phyloP scores from a whole-genome alignment of 306 rosid species.

The Trichosanthes cucumerina region DNA sequence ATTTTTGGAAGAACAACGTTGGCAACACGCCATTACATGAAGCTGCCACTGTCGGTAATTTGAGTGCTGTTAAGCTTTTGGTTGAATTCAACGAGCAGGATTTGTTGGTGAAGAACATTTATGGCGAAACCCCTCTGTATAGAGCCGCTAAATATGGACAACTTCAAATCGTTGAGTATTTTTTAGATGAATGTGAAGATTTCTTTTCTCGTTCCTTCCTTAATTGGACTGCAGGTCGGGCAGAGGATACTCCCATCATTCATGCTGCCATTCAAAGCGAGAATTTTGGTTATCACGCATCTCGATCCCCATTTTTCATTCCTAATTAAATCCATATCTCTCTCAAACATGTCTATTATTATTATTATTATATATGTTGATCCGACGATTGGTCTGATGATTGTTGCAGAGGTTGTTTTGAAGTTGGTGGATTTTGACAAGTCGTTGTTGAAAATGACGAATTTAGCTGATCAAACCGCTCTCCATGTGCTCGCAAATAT shows the following conservation, averaged over 20 bases:
- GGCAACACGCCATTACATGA: conserved; percentile 14
- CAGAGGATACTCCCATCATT: background rate
- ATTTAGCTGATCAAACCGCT: background rate
- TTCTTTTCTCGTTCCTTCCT: background rate
- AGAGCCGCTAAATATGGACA: conserved; percentile 3
- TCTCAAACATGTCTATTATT: too few relatives aligned
- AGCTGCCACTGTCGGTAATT: conserved; percentile 11
- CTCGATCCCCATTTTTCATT: too few relatives aligned
- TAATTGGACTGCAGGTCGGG: background rate
- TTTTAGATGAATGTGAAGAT: background rate
- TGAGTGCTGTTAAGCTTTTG: background rate
- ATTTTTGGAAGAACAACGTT: background rate
- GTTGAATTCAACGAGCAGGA: background rate
- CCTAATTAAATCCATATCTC: too few relatives aligned
- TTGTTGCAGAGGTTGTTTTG: background rate
- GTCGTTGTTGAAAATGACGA: background rate
- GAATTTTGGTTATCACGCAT: conserved; percentile 23
- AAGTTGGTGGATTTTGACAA: background rate
- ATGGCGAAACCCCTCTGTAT: conserved; percentile 18
- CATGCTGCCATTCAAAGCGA: conserved; percentile 17
- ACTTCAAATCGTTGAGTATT: background rate
- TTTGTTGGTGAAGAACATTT: background rate
- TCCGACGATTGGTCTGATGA: too few relatives aligned
- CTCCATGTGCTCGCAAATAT: conserved; percentile 15
- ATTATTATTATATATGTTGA: too few relatives aligned